Evolutionary conservation across 75 land plant genomes (phyloP).

Genomic region (Pinus taeda): DNA sequence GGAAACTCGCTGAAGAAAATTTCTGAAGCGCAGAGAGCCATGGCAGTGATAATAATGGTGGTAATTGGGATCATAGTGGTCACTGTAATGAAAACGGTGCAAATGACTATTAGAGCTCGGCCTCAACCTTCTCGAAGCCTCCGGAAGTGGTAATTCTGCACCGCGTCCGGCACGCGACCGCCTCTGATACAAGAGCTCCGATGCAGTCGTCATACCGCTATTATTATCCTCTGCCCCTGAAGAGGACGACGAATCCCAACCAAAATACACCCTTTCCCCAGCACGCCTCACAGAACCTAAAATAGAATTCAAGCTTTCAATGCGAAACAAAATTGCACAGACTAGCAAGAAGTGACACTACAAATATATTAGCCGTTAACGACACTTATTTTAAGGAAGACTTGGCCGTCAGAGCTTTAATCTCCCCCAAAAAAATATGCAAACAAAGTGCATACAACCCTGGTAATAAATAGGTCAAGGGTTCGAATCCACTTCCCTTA

Average conservation of each 20-base stretch:
- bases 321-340: neutral
- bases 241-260: conserved; percentile 4
- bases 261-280: conserved; percentile 1
- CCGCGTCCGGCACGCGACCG: conserved; percentile 3
- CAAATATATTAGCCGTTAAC: too few species aligned
- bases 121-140: too few species aligned
- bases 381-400: too few species aligned
- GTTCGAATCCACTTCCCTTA: conserved; percentile 7
- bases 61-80: neutral
- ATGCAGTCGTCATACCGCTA: conserved; percentile 6
- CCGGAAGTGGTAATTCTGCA: too few species aligned
- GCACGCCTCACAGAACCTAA: conserved; percentile 9
- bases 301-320: neutral
- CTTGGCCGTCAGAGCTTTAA: neutral
- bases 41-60: conserved; percentile 10
- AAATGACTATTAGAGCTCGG: too few species aligned
- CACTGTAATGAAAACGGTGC: neutral
- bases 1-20: conserved; percentile 7
- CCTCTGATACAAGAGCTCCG: conserved; percentile 2
- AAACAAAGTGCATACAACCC: neutral
- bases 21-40: conserved; percentile 7
- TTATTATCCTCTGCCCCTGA: conserved; percentile 11
- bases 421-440: neutral
- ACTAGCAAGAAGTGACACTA: too few species aligned
- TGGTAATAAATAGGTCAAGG: neutral